Percentiles rank a stretch among this genome's conserved stretches.
phyloP scores from a whole-genome alignment of 73 alveolate species.

The Paramecium sonneborni region DNA sequence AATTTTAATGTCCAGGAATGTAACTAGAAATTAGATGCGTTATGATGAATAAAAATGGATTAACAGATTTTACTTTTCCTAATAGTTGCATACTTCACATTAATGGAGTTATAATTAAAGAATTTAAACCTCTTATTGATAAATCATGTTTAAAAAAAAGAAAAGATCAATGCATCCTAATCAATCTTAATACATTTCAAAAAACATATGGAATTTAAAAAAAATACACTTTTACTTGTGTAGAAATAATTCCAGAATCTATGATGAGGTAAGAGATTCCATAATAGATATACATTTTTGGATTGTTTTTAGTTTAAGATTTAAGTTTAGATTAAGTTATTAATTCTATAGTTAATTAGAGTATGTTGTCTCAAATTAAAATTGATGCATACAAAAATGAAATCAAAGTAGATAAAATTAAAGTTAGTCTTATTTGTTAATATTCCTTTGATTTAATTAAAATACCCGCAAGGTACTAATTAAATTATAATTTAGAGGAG shows the following conservation, averaged over 20 bases:
- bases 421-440: not conserved
- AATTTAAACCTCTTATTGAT: conserved; percentile 7
- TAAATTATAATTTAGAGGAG: conserved; percentile 5
- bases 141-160: conserved; percentile 40
- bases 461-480: conserved; percentile 46
- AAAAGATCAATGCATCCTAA: not conserved
- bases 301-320: not conserved
- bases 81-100: not conserved
- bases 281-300: not conserved
- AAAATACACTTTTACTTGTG: not conserved
- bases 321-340: not conserved
- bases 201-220: not conserved
- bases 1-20: not conserved
- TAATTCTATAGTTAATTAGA: not conserved
- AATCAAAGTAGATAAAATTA: not conserved
- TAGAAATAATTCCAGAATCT: not conserved
- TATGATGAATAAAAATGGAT: conserved; percentile 24
- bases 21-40: conserved; percentile 25
- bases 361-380: not conserved
- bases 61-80: conserved; percentile 42
- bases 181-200: not conserved
- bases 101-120: not conserved
- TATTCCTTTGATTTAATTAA: not conserved
- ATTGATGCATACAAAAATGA: not conserved
- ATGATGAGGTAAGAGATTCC: conserved; percentile 18